Percentiles rank a stretch among this genome's conserved stretches.
These are phyloP conservation scores for Stenocarpella maydis DNA, from an alignment of 2,329 filamentous ascomycete genomes.

Conservation along the genomic window DNA sequence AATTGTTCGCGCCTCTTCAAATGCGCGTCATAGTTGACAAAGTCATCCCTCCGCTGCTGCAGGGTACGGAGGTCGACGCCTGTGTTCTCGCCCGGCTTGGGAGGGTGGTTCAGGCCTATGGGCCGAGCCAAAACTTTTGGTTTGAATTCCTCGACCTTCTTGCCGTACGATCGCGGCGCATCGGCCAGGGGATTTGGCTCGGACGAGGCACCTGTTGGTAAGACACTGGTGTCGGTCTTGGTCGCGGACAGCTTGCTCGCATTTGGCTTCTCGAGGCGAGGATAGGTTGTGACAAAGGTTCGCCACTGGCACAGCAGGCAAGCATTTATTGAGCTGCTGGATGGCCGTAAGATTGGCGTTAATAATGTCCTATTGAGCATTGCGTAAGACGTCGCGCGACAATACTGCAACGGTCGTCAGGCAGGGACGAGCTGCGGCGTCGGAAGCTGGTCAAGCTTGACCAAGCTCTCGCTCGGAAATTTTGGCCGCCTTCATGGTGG, in stretches of 20 bases:
- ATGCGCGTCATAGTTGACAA: conserved; percentile 87
- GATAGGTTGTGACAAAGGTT: conserved; percentile 56
- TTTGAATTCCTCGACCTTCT: conserved; percentile 61
- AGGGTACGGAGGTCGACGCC: conserved; percentile 75
- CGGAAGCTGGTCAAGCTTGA: background rate
- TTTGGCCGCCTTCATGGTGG: conserved; percentile 19
- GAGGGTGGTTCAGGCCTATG: conserved; percentile 81
- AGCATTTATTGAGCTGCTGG: conserved; percentile 39
- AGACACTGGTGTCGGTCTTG: conserved; percentile 36
- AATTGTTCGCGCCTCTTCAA: conserved; percentile 77
- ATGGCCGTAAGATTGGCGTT: conserved; percentile 7
- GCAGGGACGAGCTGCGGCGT: background rate
- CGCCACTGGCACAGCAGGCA: conserved; percentile 63
- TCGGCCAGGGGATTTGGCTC: conserved; percentile 58
- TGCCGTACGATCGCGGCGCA: conserved; percentile 68
- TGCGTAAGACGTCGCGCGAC: background rate
- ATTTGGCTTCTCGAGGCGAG: conserved; percentile 38
- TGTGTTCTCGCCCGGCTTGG: conserved; percentile 80
- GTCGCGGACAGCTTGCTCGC: conserved; percentile 32
- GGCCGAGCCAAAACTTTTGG: conserved; percentile 73
- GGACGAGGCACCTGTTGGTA: conserved; percentile 24
- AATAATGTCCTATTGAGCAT: conserved; percentile 30
- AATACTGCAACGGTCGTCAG: background rate
- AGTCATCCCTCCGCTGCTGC: conserved; percentile 77
- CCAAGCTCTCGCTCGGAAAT: conserved; percentile 15